These are phyloP conservation scores for Colletotrichum salicis DNA, from an alignment of 2,329 filamentous ascomycete genomes.

Conservation along the genomic window DNA sequence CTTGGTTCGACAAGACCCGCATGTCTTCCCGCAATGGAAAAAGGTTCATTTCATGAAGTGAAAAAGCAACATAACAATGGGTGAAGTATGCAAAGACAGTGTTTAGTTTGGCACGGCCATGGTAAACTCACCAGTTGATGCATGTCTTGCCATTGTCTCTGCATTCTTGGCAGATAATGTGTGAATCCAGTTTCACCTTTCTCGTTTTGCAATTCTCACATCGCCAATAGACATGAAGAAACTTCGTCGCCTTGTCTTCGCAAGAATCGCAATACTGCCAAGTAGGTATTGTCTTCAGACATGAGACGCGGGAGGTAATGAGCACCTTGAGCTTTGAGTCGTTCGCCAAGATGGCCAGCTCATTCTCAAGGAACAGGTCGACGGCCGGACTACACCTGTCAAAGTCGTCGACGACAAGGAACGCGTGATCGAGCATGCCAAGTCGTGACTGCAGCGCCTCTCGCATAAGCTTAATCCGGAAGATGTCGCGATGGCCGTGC, in stretches of 20 bases:
- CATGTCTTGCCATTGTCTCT: background rate
- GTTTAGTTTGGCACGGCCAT: background rate
- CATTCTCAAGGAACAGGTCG: conserved; percentile 11
- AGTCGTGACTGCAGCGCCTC: conserved; percentile 10
- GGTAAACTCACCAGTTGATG: background rate
- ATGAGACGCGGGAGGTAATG: conserved; percentile 8
- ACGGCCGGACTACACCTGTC: conserved; percentile 4
- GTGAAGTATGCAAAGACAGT: background rate
- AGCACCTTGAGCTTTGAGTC: conserved; percentile 4
- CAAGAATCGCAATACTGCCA: conserved; percentile 5
- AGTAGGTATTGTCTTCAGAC: background rate
- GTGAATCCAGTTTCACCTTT: background rate
- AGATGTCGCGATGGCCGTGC: conserved; percentile 29
- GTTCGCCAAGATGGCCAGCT: background rate
- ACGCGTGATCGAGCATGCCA: conserved; percentile 1
- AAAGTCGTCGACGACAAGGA: conserved; percentile 3
- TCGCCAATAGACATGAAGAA: background rate
- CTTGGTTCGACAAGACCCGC: background rate
- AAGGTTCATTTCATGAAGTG: background rate
- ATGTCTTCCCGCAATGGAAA: background rate
- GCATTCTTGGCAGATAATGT: conserved; percentile 12
- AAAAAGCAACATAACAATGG: background rate
- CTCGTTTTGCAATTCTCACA: background rate
- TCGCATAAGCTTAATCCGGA: conserved; percentile 13
- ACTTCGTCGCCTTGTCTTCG: background rate